These are phyloP conservation scores for Cadophora luteo-olivacea DNA, from an alignment of 2,329 filamentous ascomycete genomes.

Conservation along the genomic window DNA sequence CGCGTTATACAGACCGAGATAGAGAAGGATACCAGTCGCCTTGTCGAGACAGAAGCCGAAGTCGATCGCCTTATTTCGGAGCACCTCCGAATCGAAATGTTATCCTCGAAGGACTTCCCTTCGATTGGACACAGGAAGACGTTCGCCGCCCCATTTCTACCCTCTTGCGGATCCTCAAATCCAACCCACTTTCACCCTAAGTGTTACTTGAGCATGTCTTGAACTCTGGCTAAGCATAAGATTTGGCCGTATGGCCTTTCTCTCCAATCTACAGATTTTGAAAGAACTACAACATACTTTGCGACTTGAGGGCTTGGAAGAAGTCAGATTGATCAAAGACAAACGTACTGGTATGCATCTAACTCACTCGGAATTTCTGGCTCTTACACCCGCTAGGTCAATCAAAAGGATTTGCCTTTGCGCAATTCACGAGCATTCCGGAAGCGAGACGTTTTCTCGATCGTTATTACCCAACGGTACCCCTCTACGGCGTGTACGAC, in stretches of 20 bases:
- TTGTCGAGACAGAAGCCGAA: constrained; percentile 40
- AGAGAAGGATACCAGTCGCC: constrained; percentile 45
- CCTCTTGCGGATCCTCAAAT: constrained; percentile 31
- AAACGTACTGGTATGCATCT: constrained; percentile 57
- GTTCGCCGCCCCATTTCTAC: constrained; percentile 53
- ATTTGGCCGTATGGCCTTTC: constrained; percentile 44
- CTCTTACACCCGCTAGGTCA: constrained; percentile 48
- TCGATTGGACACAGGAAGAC: constrained; percentile 56
- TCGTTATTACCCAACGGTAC: constrained; percentile 55
- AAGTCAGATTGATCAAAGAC: constrained; percentile 63
- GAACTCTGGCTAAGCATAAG: constrained; percentile 47
- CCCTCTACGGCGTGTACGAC: constrained; percentile 54
- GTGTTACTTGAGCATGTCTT: constrained; percentile 43
- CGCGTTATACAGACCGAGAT: constrained; percentile 45
- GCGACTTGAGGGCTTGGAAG: constrained; percentile 58
- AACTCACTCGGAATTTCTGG: constrained; percentile 24
- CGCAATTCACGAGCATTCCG: constrained; percentile 56
- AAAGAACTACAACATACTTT: constrained; percentile 59
- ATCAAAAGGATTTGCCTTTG: constrained; percentile 62
- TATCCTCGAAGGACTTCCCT: constrained; percentile 61
- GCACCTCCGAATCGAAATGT: constrained; percentile 55
- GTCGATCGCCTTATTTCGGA: constrained; percentile 44
- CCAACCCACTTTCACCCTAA: constrained; percentile 42
- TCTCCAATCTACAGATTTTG: constrained; percentile 56
- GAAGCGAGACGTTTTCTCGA: constrained; percentile 60